Conservation (phyloP, 73 alveolate genomes). For the Symbiodinium pilosum region DNA sequence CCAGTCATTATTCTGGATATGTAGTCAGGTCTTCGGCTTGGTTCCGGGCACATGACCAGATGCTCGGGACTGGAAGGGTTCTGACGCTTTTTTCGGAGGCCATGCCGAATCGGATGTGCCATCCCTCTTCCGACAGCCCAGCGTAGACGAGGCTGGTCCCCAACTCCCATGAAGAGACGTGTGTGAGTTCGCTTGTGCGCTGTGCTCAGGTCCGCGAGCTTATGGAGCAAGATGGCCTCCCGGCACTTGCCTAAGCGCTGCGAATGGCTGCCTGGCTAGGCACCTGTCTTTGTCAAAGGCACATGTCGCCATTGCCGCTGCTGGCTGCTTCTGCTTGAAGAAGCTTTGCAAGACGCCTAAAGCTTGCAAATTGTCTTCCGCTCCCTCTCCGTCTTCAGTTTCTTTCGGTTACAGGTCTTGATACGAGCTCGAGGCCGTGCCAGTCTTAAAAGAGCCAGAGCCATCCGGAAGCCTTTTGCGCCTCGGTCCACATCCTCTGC, state of each 20-base stretch:
- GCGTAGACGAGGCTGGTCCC: constrained; percentile 46
- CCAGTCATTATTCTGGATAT: no score
- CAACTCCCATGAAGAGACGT: neutral
- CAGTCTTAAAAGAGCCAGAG: neutral
- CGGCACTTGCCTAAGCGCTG: neutral
- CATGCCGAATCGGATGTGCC: constrained; percentile 42
- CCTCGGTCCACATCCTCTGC: neutral
- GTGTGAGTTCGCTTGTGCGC: neutral
- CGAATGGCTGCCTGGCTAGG: neutral
- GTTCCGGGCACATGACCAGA: no score
- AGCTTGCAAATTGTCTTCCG: neutral
- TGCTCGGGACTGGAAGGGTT: no score
- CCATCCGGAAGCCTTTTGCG: neutral
- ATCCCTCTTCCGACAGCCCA: constrained; percentile 59
- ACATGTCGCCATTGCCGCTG: neutral
- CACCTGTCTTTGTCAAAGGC: neutral
- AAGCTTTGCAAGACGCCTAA: neutral
- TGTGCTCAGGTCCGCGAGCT: constrained; percentile 44
- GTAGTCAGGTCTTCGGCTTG: no score
- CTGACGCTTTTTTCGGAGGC: no score
- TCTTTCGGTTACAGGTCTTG: neutral
- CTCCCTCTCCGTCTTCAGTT: neutral
- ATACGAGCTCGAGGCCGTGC: neutral
- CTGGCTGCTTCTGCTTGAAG: constrained; percentile 12
- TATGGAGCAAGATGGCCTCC: constrained; percentile 55